Base-by-base conservation (phyloP, 208 protist species). In the Leishmania tropica region DNA sequence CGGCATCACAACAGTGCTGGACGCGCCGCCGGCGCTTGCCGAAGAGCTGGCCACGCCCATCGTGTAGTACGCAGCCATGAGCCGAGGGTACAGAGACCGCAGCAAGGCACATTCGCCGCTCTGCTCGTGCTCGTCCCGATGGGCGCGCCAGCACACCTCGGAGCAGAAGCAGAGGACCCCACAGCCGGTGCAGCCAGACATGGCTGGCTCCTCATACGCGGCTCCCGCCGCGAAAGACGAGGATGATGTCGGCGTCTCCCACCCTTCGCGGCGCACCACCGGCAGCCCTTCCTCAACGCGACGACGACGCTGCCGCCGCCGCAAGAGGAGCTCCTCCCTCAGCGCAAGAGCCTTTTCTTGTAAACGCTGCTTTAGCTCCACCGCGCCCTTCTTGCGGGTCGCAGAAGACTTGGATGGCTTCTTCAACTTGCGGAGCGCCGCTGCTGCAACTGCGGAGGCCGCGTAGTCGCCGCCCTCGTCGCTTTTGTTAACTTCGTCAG, bases 91-190 rank as follows among this genome's bases (percentile, higher is more conserved):
- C 53, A 93, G 78, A 0, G 78, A 72, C 35, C 92, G 89, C 35
- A 93, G 85, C n/a, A 89, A 81, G 24, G 76, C 76, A 60, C 92
- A 95, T 79, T 90, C 89, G 73, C 92, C 89, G 19, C 83, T 87
- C 3, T 58, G 62, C 53, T 78, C 77, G 73, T 95, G 92, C 73
- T 78, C 71, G 13, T 47, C 42, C 60, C 87, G 84, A 64, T 85
- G 77, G 24, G 80, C 83, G 19, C 51, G 72, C 89, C 86, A 92
- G 76, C 92, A 95, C 7, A 47, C 15, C 42, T 80, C 65, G 28
- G 89, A 92, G 84, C 92, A 95, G 88, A 90, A 95, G 65, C 86
- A 84, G 48, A 91, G 68, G 28, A 95, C 88, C 15, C 92, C 89
- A 65, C 92, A 95, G 58, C 89, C 83, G 40, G 76, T 45, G 76